Conservation (phyloP, 208 protist species). For the Wallacemonas sp. region DNA sequence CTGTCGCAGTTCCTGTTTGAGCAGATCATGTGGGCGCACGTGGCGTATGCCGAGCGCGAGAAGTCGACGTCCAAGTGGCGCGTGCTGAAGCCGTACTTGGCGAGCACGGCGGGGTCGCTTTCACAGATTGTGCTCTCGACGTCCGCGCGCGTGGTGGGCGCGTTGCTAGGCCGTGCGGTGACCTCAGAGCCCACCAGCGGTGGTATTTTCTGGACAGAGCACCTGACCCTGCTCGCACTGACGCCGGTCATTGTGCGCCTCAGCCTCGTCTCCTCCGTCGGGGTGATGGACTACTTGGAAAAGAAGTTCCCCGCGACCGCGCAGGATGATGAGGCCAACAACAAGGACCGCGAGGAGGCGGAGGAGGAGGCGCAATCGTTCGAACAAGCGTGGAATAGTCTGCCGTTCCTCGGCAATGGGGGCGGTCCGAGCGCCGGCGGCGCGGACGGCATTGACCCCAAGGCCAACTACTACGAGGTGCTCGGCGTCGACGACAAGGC, state of each 20-base stretch:
- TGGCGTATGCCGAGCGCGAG: constrained; percentile 31
- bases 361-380: constrained; percentile 37
- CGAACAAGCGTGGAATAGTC: constrained; percentile 12
- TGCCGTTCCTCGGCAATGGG: constrained; percentile 9
- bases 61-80: constrained; percentile 58
- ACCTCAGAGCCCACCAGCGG: constrained; percentile 36
- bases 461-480: constrained; percentile 55
- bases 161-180: constrained; percentile 24
- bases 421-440: background rate
- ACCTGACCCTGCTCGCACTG: constrained; percentile 26
- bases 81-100: constrained; percentile 52
- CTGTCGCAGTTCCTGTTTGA: constrained; percentile 41
- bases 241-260: constrained; percentile 30
- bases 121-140: constrained; percentile 34
- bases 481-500: constrained; percentile 59
- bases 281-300: constrained; percentile 34
- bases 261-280: constrained; percentile 7
- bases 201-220: constrained; percentile 62
- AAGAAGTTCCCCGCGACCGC: constrained; percentile 41
- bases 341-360: constrained; percentile 39
- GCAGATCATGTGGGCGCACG: constrained; percentile 36
- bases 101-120: constrained; percentile 15
- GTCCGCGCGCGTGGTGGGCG: constrained; percentile 35
- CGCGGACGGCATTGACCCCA: constrained; percentile 1
- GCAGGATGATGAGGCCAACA: constrained; percentile 56